Conservation (phyloP, 345 rosid species). For the Orychophragmus violaceus region DNA sequence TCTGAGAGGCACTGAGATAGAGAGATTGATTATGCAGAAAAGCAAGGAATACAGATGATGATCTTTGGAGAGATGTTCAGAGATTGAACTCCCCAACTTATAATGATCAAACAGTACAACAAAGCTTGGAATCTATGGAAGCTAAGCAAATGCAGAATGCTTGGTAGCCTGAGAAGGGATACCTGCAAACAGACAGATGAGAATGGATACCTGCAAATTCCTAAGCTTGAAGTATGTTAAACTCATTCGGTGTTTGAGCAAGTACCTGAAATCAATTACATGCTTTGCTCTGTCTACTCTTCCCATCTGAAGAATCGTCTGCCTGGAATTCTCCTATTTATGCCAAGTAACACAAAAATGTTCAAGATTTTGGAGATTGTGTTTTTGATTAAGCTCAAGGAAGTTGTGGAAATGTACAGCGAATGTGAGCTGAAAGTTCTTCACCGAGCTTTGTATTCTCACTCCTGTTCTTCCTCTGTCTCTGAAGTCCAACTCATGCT, state of each 20-base stretch:
- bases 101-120: conserved; percentile 56
- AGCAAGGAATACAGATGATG: neutral
- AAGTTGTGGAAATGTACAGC: conserved; percentile 41
- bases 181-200: conserved; percentile 38
- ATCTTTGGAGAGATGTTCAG: conserved; percentile 30
- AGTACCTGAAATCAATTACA: conserved; percentile 85
- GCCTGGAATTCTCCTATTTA: conserved; percentile 54
- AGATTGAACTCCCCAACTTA: conserved; percentile 40
- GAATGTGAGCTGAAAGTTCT: conserved; percentile 81
- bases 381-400: neutral
- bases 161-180: conserved; percentile 79
- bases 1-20: neutral
- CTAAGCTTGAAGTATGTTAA: neutral
- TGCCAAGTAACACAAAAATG: neutral
- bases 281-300: conserved; percentile 63
- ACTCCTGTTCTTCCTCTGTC: conserved; percentile 77
- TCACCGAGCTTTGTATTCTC: conserved; percentile 63
- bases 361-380: neutral
- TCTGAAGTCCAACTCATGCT: conserved; percentile 76
- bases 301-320: conserved; percentile 82
- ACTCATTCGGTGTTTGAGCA: neutral
- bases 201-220: conserved; percentile 36
- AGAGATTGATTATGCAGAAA: conserved; percentile 2
- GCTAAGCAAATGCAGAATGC: conserved; percentile 87
- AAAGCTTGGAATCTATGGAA: conserved; percentile 84